Conservation (phyloP, 257 asterid genomes). For the Linaria vulgaris region DNA sequence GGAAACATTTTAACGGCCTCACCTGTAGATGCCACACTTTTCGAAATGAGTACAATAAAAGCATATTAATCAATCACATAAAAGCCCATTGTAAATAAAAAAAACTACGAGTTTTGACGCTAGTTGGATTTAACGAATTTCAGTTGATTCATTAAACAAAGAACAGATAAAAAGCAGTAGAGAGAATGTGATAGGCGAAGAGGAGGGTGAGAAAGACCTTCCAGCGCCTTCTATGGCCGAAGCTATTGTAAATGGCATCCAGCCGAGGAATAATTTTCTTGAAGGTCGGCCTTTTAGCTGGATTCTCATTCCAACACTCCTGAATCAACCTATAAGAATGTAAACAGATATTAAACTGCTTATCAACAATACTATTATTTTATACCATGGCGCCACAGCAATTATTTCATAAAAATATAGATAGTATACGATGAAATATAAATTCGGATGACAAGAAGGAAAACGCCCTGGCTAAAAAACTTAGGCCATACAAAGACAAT, state of each 20-base stretch:
- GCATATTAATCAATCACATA: too few species aligned
- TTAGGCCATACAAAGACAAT: neutral
- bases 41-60: neutral
- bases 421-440: too few species aligned
- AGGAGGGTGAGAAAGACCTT: constrained; percentile 45
- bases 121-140: neutral
- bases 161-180: neutral
- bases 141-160: neutral
- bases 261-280: constrained; percentile 81
- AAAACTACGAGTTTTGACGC: neutral
- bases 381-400: neutral
- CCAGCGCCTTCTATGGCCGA: constrained; percentile 83
- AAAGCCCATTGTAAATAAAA: neutral
- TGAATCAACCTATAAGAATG: constrained; percentile 67
- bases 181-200: neutral
- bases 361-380: neutral
- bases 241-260: constrained; percentile 57
- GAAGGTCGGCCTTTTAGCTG: constrained; percentile 75
- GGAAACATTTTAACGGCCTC: constrained; percentile 76
- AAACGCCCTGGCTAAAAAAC: neutral
- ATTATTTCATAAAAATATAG: too few species aligned
- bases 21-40: constrained; percentile 48
- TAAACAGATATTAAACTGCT: neutral
- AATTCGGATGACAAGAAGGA: too few species aligned
- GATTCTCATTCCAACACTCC: constrained; percentile 82